Evolutionary conservation across 1,284 basidiomycete species (phyloP).

Genomic region (Marasmius oreades): DNA sequence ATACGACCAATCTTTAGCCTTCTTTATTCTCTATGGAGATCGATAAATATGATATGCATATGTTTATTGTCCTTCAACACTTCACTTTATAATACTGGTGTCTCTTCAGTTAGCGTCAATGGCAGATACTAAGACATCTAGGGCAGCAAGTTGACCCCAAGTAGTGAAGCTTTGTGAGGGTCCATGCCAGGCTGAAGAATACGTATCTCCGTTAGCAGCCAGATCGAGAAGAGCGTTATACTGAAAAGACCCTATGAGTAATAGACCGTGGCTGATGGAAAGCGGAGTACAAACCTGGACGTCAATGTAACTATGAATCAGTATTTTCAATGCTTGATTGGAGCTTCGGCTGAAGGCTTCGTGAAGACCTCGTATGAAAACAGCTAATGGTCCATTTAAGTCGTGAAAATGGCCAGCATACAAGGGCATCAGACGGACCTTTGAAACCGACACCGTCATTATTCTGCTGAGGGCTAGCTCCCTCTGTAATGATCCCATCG

Average conservation of each 20-base stretch:
- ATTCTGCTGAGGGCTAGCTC: conserved; percentile 32
- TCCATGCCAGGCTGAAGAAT: conserved; percentile 42
- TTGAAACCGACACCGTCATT: conserved; percentile 50
- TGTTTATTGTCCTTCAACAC: neutral
- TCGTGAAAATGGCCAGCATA: neutral
- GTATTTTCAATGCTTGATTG: conserved; percentile 31
- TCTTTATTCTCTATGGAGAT: too few species aligned
- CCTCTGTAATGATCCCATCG: conserved; percentile 49
- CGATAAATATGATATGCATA: too few species aligned
- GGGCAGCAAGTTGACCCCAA: conserved; percentile 47
- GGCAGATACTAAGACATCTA: conserved; percentile 41
- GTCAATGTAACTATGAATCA: conserved; percentile 44
- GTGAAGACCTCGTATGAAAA: conserved; percentile 44
- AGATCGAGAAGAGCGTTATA: conserved; percentile 47
- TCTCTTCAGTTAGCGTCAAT: conserved; percentile 30
- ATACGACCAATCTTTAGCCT: too few species aligned
- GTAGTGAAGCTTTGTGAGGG: conserved; percentile 39
- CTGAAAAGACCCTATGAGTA: conserved; percentile 21
- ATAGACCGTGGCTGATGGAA: neutral
- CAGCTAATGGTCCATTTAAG: conserved; percentile 26
- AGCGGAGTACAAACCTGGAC: conserved; percentile 37
- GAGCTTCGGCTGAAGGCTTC: conserved; percentile 38
- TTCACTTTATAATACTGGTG: neutral
- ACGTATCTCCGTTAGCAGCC: conserved; percentile 37
- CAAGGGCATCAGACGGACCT: conserved; percentile 24